Conservation (phyloP, 179 eudicot genomes). For the Sideroxylon spinosum region DNA sequence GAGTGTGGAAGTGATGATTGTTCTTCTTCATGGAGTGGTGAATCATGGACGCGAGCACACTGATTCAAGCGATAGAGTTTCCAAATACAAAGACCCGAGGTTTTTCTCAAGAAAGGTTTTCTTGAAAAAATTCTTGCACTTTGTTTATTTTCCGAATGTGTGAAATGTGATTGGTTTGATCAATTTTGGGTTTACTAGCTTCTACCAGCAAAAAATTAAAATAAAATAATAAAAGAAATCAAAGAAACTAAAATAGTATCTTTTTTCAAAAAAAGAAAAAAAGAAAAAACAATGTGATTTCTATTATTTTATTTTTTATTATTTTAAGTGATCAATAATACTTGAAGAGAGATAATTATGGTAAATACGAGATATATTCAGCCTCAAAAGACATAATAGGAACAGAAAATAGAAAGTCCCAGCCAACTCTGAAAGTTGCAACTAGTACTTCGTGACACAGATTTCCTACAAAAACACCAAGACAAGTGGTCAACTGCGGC, state of each 20-base stretch:
- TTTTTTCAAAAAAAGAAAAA: too few relatives aligned
- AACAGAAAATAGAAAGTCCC: not conserved
- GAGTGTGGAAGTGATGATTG: too few relatives aligned
- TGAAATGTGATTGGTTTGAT: too few relatives aligned
- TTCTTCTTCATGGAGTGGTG: too few relatives aligned
- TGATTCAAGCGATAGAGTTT: too few relatives aligned
- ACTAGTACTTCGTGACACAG: not conserved
- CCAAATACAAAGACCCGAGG: too few relatives aligned
- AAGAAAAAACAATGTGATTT: not conserved
- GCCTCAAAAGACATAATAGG: not conserved
- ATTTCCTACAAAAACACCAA: not conserved
- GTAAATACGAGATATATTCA: not conserved
- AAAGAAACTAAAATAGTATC: not conserved
- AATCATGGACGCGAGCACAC: too few relatives aligned
- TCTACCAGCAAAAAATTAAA: too few relatives aligned
- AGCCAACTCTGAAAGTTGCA: not conserved
- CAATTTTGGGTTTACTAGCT: too few relatives aligned
- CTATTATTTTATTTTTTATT: not conserved
- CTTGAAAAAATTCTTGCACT: too few relatives aligned
- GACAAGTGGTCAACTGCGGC: not conserved
- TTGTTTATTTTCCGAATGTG: too few relatives aligned
- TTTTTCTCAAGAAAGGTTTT: too few relatives aligned
- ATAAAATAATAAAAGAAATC: not conserved
- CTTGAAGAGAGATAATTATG: not conserved
- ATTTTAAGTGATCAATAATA: not conserved